Conservation (phyloP, 176 grass and related monocot species). For the Triticum monococcum region DNA sequence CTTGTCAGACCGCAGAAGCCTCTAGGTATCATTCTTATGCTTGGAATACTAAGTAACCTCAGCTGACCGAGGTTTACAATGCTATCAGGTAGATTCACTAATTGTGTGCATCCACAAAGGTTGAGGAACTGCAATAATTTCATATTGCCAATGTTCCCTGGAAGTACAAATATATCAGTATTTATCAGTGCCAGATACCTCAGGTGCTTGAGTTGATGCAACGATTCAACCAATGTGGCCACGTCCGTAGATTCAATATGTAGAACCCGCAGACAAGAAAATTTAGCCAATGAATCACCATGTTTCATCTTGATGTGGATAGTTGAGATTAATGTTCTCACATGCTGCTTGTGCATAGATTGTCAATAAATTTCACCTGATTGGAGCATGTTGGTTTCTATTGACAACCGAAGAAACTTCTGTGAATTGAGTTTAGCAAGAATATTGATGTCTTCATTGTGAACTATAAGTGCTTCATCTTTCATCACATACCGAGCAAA, state of each 20-base stretch:
- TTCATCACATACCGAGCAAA: conserved; percentile 17
- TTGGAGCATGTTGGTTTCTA: not conserved
- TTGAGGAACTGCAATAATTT: conserved; percentile 14
- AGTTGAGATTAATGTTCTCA: not conserved
- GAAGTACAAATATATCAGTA: not conserved
- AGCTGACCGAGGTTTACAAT: not conserved
- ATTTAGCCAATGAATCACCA: not conserved
- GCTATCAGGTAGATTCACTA: not conserved
- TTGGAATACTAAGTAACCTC: not conserved
- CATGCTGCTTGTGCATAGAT: not conserved
- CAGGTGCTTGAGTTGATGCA: conserved; percentile 38
- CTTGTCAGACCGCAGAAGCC: not conserved
- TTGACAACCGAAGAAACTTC: not conserved
- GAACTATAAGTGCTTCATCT: not conserved
- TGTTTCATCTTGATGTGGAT: not conserved
- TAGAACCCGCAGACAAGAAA: conserved; percentile 13
- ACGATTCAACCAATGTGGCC: not conserved
- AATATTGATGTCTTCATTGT: not conserved
- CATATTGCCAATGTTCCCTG: not conserved
- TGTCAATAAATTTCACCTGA: not conserved
- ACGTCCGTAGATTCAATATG: not conserved
- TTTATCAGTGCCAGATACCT: not conserved
- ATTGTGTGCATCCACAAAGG: not conserved
- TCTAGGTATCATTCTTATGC: not conserved
- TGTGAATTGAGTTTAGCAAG: not conserved